Base-by-base conservation (phyloP, 2,329 filamentous ascomycete genomes). In the Nigrospora oryzae region DNA sequence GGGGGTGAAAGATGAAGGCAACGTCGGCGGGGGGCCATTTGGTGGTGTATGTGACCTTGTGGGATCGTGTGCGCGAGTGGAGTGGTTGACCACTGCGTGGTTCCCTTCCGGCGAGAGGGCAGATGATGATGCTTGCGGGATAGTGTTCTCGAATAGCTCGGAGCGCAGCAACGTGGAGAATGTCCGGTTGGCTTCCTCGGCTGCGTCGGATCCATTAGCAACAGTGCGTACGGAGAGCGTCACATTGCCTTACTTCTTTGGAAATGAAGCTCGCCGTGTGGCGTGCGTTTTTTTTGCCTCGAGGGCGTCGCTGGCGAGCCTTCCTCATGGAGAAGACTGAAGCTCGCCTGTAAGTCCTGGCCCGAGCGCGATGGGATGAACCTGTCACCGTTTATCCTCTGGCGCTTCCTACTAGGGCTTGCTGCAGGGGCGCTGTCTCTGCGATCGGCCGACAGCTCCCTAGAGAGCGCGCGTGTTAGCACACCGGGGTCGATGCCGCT, bases 361-460 rank as follows among this genome's bases (percentile, higher is more conserved):
- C 91, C 93, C 52, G 90, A 84, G 36, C 93, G 81, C 56, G 93
- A 94, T 28, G 93, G 93, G 54, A 98, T 97, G 62, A 98, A 98
- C 83, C 77, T 73, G 53, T 81, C 77, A 43, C 73, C 77, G 50
- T 80, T 77, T 51, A 81, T 75, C 45, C 77, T 67, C 51, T 79
- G 76, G 31, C 77, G 69, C 54, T 81, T 81, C 54, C 77, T 67
- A 58, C 73, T 73, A 34, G 77, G 77, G 51, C 74, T 81, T 2
- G 69, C 69, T 40, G 68, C 68, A 1, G 74, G 70, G 1, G 74
- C 73, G 50, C 71, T 73, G 44, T 79, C 74, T 45, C 73, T 65
- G 46, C 71, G 70, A 14, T 73, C 67, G 31, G 66, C 65, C 47
- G 71, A 67, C n/a, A 76, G 57, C 51, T 78, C 75, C 49, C 73